phyloP scores from a whole-genome alignment of 2,329 filamentous ascomycete species.

The Xylaria sp. region DNA sequence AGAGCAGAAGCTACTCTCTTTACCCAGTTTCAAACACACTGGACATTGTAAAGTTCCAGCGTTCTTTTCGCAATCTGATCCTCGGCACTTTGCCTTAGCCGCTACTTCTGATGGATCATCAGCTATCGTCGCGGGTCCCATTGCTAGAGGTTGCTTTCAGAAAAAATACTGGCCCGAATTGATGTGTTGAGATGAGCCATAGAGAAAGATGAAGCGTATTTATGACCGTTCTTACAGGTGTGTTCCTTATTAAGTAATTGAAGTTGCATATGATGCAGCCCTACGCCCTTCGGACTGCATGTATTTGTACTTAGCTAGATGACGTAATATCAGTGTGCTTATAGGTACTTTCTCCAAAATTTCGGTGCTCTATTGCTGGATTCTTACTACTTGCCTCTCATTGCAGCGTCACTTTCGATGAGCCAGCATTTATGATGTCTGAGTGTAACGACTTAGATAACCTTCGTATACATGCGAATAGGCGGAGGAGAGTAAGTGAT shows the following conservation, averaged over 20 bases:
- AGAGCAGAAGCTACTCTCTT: slow-evolving; percentile 95
- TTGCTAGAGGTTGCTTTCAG: neutral
- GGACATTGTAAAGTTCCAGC: slow-evolving; percentile 91
- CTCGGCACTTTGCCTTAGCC: slow-evolving; percentile 76
- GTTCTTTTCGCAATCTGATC: slow-evolving; percentile 85
- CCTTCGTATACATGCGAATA: neutral
- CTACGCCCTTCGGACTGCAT: slow-evolving; percentile 31
- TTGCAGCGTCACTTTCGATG: no score
- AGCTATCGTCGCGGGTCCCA: neutral
- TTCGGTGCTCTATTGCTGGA: no score
- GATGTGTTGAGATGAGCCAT: neutral
- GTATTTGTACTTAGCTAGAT: neutral
- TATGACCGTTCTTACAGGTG: neutral
- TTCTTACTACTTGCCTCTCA: no score
- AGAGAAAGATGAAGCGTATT: neutral
- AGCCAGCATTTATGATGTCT: no score
- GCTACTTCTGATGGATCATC: slow-evolving; percentile 53
- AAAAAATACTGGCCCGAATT: neutral
- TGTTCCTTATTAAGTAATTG: neutral
- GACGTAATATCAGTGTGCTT: no score
- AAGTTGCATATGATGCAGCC: slow-evolving; percentile 9
- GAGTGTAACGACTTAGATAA: no score
- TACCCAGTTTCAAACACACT: slow-evolving; percentile 87
- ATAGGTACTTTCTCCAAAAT: no score
- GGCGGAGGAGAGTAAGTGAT: no score